These are phyloP conservation scores for Fomitopsis schrenkii DNA, from an alignment of 1,284 basidiomycete species.

Conservation along the genomic window DNA sequence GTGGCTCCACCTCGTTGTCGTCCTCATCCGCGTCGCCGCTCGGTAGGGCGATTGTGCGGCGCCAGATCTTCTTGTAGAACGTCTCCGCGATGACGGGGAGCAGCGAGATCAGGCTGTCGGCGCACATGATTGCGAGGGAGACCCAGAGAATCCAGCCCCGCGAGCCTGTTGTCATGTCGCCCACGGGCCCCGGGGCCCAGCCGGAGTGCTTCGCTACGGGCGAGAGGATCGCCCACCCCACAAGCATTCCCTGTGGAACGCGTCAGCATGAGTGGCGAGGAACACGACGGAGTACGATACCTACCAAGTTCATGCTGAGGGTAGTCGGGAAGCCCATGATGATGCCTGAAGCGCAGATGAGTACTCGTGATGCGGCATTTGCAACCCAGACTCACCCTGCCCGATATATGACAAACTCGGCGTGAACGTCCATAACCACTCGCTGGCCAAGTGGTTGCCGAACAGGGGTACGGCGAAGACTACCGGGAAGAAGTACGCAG, in stretches of 20 bases:
- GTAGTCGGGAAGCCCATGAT: conserved; percentile 98
- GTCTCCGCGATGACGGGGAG: conserved; percentile 59
- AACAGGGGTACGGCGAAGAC: conserved; percentile 91
- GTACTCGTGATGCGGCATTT: too few species aligned
- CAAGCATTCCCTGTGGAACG: conserved; percentile 75
- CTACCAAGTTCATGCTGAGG: conserved; percentile 85
- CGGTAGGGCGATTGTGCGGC: conserved; percentile 5
- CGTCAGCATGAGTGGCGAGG: not conserved
- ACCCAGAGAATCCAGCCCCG: conserved; percentile 95
- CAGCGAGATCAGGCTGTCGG: conserved; percentile 86
- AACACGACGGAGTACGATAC: conserved; percentile 13
- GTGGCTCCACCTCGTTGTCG: conserved; percentile 73
- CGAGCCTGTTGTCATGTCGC: conserved; percentile 80
- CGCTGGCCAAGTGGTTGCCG: conserved; percentile 78
- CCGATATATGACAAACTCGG: conserved; percentile 90
- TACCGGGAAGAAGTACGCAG: conserved; percentile 84
- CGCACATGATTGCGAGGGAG: conserved; percentile 91
- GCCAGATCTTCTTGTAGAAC: conserved; percentile 23
- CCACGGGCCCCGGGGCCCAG: conserved; percentile 90
- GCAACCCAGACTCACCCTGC: conserved; percentile 52
- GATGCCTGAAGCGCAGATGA: conserved; percentile 53
- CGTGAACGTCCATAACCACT: conserved; percentile 95
- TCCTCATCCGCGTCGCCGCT: conserved; percentile 28
- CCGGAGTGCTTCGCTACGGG: conserved; percentile 79
- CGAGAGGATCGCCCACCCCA: conserved; percentile 91